Evolutionary conservation across 345 rosid genomes (phyloP).

Genomic region (Cardamine resedifolia): DNA sequence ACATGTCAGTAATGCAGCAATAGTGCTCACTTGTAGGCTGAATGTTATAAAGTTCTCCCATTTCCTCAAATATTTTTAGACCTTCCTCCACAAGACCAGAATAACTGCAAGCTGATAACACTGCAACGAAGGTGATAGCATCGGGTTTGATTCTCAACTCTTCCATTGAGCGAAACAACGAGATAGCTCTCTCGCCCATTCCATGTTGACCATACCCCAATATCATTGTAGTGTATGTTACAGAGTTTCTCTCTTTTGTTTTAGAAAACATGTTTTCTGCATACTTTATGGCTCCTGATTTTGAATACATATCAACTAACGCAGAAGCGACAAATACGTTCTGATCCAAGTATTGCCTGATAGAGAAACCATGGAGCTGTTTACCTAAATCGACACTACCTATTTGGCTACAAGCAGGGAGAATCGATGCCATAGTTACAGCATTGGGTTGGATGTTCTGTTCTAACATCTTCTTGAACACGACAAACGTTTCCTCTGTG

Average conservation of each 20-base stretch:
- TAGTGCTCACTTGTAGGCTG: slow-evolving; percentile 68
- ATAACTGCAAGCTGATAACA: slow-evolving; percentile 82
- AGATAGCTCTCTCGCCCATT: slow-evolving; percentile 74
- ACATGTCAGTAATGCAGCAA: slow-evolving; percentile 84
- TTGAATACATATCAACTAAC: slow-evolving; percentile 83
- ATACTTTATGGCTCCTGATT: slow-evolving; percentile 60
- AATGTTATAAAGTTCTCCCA: slow-evolving; percentile 57
- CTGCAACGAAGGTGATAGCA: slow-evolving; percentile 71
- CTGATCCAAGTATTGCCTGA: slow-evolving; percentile 60
- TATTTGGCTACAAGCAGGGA: slow-evolving; percentile 70
- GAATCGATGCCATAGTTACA: slow-evolving; percentile 68
- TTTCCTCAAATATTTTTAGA: slow-evolving; percentile 60
- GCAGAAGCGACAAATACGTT: slow-evolving; percentile 79
- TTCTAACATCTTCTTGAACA: slow-evolving; percentile 62
- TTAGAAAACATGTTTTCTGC: slow-evolving; percentile 60
- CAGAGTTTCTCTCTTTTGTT: slow-evolving; percentile 59
- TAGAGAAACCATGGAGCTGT: slow-evolving; percentile 75
- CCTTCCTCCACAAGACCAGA: slow-evolving; percentile 81
- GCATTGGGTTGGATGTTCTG: slow-evolving; percentile 63
- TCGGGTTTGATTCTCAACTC: slow-evolving; percentile 54
- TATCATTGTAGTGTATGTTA: slow-evolving; percentile 83
- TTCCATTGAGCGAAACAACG: slow-evolving; percentile 68
- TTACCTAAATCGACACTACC: slow-evolving; percentile 68
- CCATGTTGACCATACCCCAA: slow-evolving; percentile 86
- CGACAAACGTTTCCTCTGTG: slow-evolving; percentile 54